A percentile compares a stretch with the other conserved stretches of the same genome.
Evolutionary conservation across 441 rosid species (phyloP).

Genomic region (Croton setiger): DNA sequence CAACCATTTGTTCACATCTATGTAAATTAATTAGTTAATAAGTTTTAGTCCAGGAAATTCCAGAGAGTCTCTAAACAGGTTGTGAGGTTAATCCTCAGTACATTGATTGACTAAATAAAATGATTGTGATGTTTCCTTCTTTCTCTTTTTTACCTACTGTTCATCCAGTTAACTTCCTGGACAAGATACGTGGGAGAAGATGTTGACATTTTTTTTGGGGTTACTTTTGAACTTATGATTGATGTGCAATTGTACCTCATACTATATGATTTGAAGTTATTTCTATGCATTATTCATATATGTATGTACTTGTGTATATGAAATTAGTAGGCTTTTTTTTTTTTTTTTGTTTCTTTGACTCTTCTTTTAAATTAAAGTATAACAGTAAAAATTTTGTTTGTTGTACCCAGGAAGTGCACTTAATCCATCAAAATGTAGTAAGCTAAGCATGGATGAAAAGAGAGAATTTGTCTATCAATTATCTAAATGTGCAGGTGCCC

Average conservation of each 20-base stretch:
- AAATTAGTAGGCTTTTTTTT: not conserved
- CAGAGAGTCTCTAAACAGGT: constrained; percentile 6
- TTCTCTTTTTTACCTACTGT: not conserved
- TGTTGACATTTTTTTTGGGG: not conserved
- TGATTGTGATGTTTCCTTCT: not conserved
- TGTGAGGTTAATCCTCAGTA: constrained; percentile 11
- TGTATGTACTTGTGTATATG: not conserved
- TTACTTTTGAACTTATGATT: not conserved
- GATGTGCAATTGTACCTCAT: not conserved
- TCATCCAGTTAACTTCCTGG: not conserved
- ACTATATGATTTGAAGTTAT: not conserved
- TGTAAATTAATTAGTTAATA: constrained; percentile 7
- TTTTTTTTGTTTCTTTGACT: not conserved
- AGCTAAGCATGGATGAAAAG: constrained; percentile 79
- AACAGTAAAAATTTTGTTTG: not conserved
- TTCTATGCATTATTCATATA: not conserved
- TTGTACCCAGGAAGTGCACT: constrained; percentile 42
- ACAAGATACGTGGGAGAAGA: constrained; percentile 2
- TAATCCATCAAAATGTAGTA: constrained; percentile 65
- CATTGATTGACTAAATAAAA: not conserved
- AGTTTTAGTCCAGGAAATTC: constrained; percentile 2
- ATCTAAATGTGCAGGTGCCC: constrained; percentile 59
- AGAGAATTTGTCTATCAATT: constrained; percentile 78
- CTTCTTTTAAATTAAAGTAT: constrained; percentile 7
- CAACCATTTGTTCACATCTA: constrained; percentile 17